Base-by-base conservation (phyloP, 805 yeast species). In the Sugiyamaella valdiviana region DNA sequence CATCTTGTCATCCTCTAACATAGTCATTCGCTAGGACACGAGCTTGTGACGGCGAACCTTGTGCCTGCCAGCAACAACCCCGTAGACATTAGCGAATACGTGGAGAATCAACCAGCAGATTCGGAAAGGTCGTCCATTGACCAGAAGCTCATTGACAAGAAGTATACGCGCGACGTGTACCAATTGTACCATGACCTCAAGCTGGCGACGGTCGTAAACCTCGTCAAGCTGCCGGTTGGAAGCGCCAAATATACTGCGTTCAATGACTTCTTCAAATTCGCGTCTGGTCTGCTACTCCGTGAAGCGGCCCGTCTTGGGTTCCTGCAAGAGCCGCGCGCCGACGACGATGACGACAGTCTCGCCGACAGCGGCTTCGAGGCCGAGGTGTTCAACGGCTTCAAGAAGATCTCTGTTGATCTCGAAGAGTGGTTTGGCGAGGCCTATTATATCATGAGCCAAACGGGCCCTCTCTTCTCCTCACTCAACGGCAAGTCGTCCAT, bases 391-490 rank as follows among this genome's bases (percentile, higher is more conserved):
- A 54, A 45, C 22, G 65, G 63, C 5, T 61, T 62, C 54, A 52
- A 54, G 12, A 51, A 54, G 6, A 53, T 67, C 24, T 56, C 84
- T 69, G 74, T 82, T 55, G 81, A 78, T 57, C 83, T 85, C 68
- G 79, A 77, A 57, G 81, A 85, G 58, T 86, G 93, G 90, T 88
- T 87, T 61, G 96, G 95, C 70, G 93, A 90, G 64, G 78, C 89
- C 0, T 74, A 77, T 52, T 77, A 74, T 50, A 64, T 82, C 29
- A 66, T 77, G 7, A 79, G 84, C 2, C 76, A 77, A 16, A 76
- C 77, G 38, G 88, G 82, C 37, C 95, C 96, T 12, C 70, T 93
- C 44, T 91, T 93, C 62, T 76, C 95, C 5, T 83, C 95, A 0
- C 66, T 83, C 35, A 74, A 78, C 29, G 74, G 77, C 23, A 83